Conservation (phyloP, 345 rosid genomes). For the Eucalyptus melliodora region DNA sequence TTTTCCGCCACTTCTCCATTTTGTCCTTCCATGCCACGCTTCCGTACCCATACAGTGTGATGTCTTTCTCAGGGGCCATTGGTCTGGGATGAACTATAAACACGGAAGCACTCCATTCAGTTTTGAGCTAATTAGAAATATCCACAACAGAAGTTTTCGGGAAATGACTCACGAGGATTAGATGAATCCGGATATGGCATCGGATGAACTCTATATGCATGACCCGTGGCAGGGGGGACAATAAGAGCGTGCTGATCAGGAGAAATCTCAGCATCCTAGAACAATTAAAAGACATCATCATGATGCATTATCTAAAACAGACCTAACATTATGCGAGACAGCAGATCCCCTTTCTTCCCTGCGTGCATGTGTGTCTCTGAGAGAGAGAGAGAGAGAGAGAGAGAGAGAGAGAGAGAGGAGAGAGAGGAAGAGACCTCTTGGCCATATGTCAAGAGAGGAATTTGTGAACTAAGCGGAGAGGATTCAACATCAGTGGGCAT, state of each 20-base stretch:
- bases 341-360: background rate
- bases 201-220: constrained; percentile 71
- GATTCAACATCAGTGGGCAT: constrained; percentile 53
- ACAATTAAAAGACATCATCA: background rate
- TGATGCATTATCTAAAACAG: background rate
- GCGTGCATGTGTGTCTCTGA: background rate
- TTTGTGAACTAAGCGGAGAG: constrained; percentile 48
- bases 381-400: background rate
- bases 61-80: constrained; percentile 89
- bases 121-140: background rate
- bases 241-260: constrained; percentile 88
- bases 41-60: constrained; percentile 81
- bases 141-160: background rate
- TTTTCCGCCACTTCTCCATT: constrained; percentile 89
- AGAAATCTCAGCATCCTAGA: constrained; percentile 71
- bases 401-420: background rate
- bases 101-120: background rate
- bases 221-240: constrained; percentile 57
- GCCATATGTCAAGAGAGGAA: constrained; percentile 85
- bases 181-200: constrained; percentile 58
- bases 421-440: constrained; percentile 49
- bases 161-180: constrained; percentile 48
- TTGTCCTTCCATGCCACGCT: constrained; percentile 99
- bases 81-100: constrained; percentile 4
- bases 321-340: background rate